These are phyloP conservation scores for Rhypophila decipiens DNA, from an alignment of 495 filamentous ascomycete genomes.

Conservation along the genomic window DNA sequence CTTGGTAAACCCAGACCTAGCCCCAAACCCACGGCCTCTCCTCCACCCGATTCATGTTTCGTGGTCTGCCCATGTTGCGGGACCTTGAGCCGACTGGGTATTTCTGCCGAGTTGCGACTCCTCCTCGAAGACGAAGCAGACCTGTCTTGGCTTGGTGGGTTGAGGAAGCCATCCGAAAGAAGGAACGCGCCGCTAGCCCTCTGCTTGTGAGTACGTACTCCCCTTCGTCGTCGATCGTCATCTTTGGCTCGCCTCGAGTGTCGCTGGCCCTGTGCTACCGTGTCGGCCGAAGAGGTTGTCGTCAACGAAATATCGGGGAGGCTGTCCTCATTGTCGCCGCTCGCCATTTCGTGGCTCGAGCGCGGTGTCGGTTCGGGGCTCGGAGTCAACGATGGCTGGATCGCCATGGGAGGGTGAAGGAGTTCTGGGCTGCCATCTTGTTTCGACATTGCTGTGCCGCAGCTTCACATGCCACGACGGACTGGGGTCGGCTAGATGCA, in stretches of 20 bases:
- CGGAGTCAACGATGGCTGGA: constrained; percentile 10
- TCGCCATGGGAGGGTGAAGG: constrained; percentile 15
- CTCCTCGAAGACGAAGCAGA: constrained; percentile 6
- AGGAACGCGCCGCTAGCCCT: constrained; percentile 41
- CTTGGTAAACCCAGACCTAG: neutral
- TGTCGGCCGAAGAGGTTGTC: constrained; percentile 13
- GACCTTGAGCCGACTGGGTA: neutral
- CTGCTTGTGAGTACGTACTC: constrained; percentile 30
- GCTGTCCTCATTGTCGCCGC: constrained; percentile 12
- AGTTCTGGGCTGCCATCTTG: constrained; percentile 17
- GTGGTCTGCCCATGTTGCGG: too few species aligned
- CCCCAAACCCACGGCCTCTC: neutral
- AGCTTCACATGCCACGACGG: constrained; percentile 5
- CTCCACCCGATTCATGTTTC: neutral
- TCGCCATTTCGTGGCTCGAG: constrained; percentile 20
- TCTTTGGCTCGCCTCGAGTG: constrained; percentile 13
- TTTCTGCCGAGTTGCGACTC: constrained; percentile 13
- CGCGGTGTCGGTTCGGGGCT: constrained; percentile 9
- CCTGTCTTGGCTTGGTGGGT: constrained; percentile 2
- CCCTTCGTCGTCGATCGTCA: constrained; percentile 17
- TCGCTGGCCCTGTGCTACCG: constrained; percentile 14
- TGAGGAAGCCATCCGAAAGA: constrained; percentile 30
- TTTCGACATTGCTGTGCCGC: constrained; percentile 19
- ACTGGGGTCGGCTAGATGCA: neutral
- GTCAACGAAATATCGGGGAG: constrained; percentile 11